Evolutionary conservation across 768 basidiomycete species (phyloP).

Genomic region (Boletus fagicola): DNA sequence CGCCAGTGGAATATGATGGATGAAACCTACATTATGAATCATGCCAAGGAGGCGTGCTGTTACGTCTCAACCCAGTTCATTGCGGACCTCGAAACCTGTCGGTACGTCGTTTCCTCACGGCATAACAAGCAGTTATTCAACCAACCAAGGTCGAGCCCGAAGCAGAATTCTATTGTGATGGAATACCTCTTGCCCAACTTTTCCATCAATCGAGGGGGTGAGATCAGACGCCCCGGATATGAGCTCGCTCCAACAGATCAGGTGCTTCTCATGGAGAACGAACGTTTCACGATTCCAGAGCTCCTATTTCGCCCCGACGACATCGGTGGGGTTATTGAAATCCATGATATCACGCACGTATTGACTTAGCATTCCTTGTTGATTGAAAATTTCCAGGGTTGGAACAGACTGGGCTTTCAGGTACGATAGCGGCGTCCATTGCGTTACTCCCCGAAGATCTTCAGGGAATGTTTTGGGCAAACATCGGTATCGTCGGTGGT

Average conservation of each 20-base stretch:
- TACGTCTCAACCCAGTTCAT: constrained; percentile 76
- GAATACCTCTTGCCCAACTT: constrained; percentile 93
- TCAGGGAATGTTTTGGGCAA: constrained; percentile 93
- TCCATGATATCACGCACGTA: constrained; percentile 8
- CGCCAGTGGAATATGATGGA: constrained; percentile 99
- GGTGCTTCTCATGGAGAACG: constrained; percentile 84
- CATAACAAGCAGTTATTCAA: constrained; percentile 17
- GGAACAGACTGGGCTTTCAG: constrained; percentile 76
- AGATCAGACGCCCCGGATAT: constrained; percentile 53
- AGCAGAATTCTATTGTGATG: constrained; percentile 67
- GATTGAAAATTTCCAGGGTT: constrained; percentile 48
- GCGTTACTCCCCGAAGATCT: constrained; percentile 72
- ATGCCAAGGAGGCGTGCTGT: constrained; percentile 88
- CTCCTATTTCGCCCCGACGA: constrained; percentile 87
- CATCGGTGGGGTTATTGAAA: constrained; percentile 58
- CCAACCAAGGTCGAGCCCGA: constrained; percentile 48
- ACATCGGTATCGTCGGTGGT: constrained; percentile 89
- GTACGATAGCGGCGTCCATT: constrained; percentile 75
- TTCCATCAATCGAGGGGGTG: constrained; percentile 60
- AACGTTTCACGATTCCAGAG: constrained; percentile 92
- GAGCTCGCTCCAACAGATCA: constrained; percentile 56
- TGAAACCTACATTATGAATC: constrained; percentile 90
- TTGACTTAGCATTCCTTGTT: constrained; percentile 6
- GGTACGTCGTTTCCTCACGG: constrained; percentile 49
- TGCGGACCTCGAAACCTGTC: constrained; percentile 71